These are phyloP conservation scores for Hymenoscyphus salicellus DNA, from an alignment of 2,329 filamentous ascomycete genomes.

Conservation along the genomic window DNA sequence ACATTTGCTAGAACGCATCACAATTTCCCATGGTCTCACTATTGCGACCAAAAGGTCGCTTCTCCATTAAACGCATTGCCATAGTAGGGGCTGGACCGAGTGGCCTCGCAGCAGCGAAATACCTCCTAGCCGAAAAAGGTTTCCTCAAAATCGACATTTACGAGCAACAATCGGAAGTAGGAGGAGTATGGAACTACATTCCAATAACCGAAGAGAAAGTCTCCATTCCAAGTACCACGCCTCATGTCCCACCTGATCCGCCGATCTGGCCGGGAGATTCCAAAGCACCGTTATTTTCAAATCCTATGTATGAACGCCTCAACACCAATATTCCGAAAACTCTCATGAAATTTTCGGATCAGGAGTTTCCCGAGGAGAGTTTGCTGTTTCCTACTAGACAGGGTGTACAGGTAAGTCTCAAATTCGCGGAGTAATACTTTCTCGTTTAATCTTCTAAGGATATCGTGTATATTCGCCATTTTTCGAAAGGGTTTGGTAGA, in stretches of 20 bases:
- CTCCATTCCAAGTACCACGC: constrained; percentile 66
- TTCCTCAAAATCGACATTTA: constrained; percentile 73
- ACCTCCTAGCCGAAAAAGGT: constrained; percentile 66
- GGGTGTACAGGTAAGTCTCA: constrained; percentile 51
- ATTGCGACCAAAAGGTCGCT: constrained; percentile 16
- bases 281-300: constrained; percentile 60
- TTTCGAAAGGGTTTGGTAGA: too few relatives aligned
- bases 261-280: constrained; percentile 50
- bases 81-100: constrained; percentile 80
- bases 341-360: constrained; percentile 77
- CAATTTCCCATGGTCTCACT: constrained; percentile 27
- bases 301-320: constrained; percentile 76
- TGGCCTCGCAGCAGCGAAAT: constrained; percentile 77
- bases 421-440: too few relatives aligned
- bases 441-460: too few relatives aligned
- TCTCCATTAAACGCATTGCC: constrained; percentile 59
- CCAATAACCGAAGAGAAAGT: constrained; percentile 44
- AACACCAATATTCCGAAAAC: constrained; percentile 83
- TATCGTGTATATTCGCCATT: too few relatives aligned
- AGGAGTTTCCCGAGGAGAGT: constrained; percentile 59
- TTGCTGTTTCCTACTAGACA: constrained; percentile 73
- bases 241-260: constrained; percentile 59
- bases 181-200: constrained; percentile 84
- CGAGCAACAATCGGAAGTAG: constrained; percentile 74
- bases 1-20: neutral